Evolutionary conservation across 2,329 filamentous ascomycete species (phyloP).

Genomic region (Monilinia laxa): DNA sequence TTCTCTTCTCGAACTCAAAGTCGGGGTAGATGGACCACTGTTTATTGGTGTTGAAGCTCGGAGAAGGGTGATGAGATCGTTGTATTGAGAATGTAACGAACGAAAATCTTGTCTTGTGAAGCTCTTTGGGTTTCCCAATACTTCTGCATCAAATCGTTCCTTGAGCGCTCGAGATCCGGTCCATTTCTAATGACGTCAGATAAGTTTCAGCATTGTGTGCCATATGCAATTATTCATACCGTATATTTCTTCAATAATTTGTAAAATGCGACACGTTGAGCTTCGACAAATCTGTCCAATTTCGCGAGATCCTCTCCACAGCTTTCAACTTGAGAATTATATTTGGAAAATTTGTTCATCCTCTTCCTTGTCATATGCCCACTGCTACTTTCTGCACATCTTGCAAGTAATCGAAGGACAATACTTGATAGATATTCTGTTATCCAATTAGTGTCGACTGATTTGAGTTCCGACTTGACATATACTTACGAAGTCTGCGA

Average conservation of each 20-base stretch:
- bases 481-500: conserved; percentile 61
- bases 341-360: conserved; percentile 37
- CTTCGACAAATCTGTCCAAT: conserved; percentile 69
- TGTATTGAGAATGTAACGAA: conserved; percentile 51
- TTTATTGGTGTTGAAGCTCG: conserved; percentile 43
- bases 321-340: conserved; percentile 41
- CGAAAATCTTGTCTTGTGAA: conserved; percentile 68
- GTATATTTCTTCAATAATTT: conserved; percentile 86
- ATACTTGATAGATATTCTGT: conserved; percentile 34
- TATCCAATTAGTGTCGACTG: conserved; percentile 20
- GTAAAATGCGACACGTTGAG: conserved; percentile 73
- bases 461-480: not conserved
- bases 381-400: conserved; percentile 30
- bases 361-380: conserved; percentile 35
- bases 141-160: conserved; percentile 63
- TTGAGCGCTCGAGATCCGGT: conserved; percentile 68
- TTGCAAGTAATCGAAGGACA: conserved; percentile 33
- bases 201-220: not conserved
- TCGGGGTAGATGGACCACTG: conserved; percentile 31
- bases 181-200: conserved; percentile 64
- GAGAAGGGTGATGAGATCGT: conserved; percentile 50
- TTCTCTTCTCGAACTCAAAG: conserved; percentile 29
- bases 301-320: conserved; percentile 71
- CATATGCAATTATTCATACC: conserved; percentile 43
- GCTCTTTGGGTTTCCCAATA: conserved; percentile 66